A percentile compares a stretch with the other conserved stretches of the same genome.
phyloP scores from a whole-genome alignment of 2,329 filamentous ascomycete genomes.

The Xylaria sp. region DNA sequence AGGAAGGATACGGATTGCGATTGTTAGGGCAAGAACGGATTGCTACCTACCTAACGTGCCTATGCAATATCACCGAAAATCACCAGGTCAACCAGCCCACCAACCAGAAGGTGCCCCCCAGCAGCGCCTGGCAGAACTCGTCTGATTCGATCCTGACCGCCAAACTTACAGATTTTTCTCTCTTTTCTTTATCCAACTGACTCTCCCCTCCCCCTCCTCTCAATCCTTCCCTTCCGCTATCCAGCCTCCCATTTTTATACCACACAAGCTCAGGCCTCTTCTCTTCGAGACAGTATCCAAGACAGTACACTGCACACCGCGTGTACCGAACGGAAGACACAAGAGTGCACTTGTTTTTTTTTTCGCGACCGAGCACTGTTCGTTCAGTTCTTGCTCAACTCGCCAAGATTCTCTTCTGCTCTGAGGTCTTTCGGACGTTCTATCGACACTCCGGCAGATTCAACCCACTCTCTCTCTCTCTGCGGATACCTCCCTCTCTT shows the following conservation, averaged over 20 bases:
- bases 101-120: not conserved
- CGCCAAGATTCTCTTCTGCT: not conserved
- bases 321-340: not conserved
- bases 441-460: no score
- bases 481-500: not conserved
- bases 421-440: not conserved
- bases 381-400: not conserved
- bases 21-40: no score
- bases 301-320: not conserved
- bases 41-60: no score
- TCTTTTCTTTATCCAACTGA: not conserved
- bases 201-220: conserved; percentile 1
- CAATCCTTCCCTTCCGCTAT: not conserved
- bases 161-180: conserved; percentile 16
- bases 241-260: not conserved
- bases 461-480: no score
- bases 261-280: not conserved
- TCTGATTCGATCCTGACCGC: conserved; percentile 11
- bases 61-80: conserved; percentile 2
- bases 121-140: not conserved
- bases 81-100: conserved; percentile 19
- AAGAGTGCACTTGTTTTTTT: not conserved
- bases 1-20: no score
- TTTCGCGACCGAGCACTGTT: not conserved
- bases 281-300: not conserved